Evolutionary conservation across 129 eudicot genomes (phyloP).

Genomic region (Centrapalus pauciflorus): DNA sequence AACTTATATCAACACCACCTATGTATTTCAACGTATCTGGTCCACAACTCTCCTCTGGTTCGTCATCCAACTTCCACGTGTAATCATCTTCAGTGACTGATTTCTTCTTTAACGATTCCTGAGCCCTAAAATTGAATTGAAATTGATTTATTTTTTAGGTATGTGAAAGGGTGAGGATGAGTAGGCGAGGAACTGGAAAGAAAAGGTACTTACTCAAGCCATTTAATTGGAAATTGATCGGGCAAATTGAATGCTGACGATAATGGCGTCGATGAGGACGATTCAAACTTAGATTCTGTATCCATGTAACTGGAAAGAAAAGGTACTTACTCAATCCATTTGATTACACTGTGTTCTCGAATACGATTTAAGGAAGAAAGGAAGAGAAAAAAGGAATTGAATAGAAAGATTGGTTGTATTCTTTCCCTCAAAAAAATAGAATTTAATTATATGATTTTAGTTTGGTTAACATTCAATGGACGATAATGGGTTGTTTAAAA

Average conservation of each 20-base stretch:
- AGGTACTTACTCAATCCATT: conserved; percentile 25
- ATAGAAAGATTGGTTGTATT: too few species aligned
- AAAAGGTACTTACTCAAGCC: conserved; percentile 24
- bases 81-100: conserved; percentile 56
- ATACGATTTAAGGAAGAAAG: too few species aligned
- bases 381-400: too few species aligned
- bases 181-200: not conserved
- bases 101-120: conserved; percentile 52
- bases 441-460: too few species aligned
- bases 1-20: conserved; percentile 95
- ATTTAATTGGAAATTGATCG: conserved; percentile 7
- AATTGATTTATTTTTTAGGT: too few species aligned
- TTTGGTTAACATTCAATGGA: too few species aligned
- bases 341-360: too few species aligned
- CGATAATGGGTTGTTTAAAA: too few species aligned
- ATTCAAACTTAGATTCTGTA: not conserved
- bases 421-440: too few species aligned
- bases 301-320: conserved; percentile 17
- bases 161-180: not conserved
- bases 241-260: conserved; percentile 4
- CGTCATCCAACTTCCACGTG: conserved; percentile 50
- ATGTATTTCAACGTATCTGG: conserved; percentile 51
- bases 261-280: conserved; percentile 1
- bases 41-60: conserved; percentile 21
- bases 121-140: conserved; percentile 46